phyloP scores from a whole-genome alignment of 768 basidiomycete species.

The Tulasnella sp. region DNA sequence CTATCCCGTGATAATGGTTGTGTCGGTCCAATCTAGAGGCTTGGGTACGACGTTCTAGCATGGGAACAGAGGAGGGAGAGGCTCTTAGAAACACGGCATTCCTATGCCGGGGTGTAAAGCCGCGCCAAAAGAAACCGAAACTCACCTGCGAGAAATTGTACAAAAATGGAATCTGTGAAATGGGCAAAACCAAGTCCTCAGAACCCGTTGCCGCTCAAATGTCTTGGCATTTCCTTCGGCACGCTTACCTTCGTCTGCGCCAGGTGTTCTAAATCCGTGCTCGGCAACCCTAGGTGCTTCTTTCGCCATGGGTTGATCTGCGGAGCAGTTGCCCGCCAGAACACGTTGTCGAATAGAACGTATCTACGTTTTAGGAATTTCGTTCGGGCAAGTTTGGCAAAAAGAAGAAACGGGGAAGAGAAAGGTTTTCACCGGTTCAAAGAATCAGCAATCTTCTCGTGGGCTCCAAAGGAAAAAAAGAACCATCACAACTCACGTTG shows the following conservation, averaged over 20 bases:
- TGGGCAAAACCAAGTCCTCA: background rate
- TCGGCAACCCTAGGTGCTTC: conserved; percentile 40
- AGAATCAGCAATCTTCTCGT: background rate
- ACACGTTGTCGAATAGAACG: conserved; percentile 52
- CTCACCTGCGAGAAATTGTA: conserved; percentile 58
- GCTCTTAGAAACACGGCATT: background rate
- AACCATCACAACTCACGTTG: conserved; percentile 17
- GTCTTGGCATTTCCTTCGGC: background rate
- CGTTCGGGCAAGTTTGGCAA: background rate
- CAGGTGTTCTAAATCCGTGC: conserved; percentile 53
- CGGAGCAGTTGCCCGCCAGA: conserved; percentile 57
- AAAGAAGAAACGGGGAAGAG: background rate
- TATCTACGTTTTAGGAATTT: conserved; percentile 34
- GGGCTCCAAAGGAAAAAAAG: background rate
- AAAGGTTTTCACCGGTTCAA: background rate
- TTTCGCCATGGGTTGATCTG: conserved; percentile 63
- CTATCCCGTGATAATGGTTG: conserved; percentile 51
- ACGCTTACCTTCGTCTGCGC: conserved; percentile 46
- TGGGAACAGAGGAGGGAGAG: background rate
- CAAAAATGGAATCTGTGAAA: conserved; percentile 41
- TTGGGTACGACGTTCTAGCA: conserved; percentile 51
- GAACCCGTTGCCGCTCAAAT: too few relatives aligned
- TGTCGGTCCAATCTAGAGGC: conserved; percentile 62
- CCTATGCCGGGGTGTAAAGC: background rate
- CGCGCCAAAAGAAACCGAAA: background rate